Conservation (phyloP, 2,329 filamentous ascomycete species). For the Graphiopsis chlorocephala region DNA sequence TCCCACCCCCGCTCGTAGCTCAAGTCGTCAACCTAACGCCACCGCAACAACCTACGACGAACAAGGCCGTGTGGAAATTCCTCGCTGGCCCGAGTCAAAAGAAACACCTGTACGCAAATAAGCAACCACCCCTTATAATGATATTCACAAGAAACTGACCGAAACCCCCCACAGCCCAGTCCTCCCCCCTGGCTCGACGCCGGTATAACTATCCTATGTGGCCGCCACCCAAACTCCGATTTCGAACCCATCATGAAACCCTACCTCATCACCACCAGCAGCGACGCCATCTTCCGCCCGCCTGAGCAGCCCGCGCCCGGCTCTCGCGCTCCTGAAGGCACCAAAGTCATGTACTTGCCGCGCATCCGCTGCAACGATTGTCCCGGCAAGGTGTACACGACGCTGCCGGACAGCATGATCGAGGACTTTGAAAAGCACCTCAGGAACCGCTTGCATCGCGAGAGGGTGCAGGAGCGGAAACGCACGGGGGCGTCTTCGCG, state of each 20-base stretch:
- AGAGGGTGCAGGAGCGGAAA: conserved; percentile 24
- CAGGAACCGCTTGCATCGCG: conserved; percentile 70
- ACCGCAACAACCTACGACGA: conserved; percentile 28
- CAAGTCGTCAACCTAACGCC: conserved; percentile 16
- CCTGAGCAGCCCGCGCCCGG: conserved; percentile 33
- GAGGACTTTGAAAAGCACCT: conserved; percentile 92
- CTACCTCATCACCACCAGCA: conserved; percentile 71
- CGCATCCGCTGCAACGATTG: conserved; percentile 91
- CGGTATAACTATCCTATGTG: conserved; percentile 69
- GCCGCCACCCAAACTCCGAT: conserved; percentile 70
- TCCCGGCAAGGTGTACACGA: conserved; percentile 89
- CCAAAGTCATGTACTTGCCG: conserved; percentile 80
- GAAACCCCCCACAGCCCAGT: conserved; percentile 59
- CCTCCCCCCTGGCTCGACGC: conserved; percentile 80
- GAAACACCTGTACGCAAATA: conserved; percentile 59
- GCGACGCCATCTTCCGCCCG: conserved; percentile 47
- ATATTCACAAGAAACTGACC: conserved; percentile 13
- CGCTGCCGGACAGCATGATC: conserved; percentile 78
- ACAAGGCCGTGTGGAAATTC: conserved; percentile 64
- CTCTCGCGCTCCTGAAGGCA: conserved; percentile 57
- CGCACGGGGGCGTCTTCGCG: neutral
- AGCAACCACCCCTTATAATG: neutral
- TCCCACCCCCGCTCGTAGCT: conserved; percentile 1
- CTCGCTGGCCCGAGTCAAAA: conserved; percentile 57
- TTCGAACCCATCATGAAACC: conserved; percentile 94